Evolutionary conservation across 148 eudicot genomes (phyloP), one percentile per base, ranked within the genome.

Genomic region (Polygonum maritimum): DNA sequence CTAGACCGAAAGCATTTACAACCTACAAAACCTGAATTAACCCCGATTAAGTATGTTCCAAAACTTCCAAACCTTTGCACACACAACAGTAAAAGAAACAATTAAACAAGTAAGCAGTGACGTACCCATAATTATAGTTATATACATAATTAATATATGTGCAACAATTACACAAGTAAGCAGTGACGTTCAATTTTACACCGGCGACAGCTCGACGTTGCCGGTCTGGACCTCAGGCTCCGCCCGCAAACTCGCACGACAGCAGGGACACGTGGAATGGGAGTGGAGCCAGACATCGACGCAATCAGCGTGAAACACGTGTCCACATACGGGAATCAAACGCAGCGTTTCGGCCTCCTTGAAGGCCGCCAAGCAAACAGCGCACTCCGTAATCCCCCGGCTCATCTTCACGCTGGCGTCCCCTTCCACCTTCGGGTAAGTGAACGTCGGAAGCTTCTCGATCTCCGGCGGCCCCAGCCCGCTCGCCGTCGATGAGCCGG

Each of bases 291-390:
- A 88, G 2, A 79, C 83, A 33, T 84, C 91, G 15, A 88, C 85
- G 57, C 91, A 88, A 18, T 86, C 88, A 1, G 86, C 82, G 45
- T 88, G 91, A 48, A 88, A 88, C 48, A 88, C 91, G 69, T 88
- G 91, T 19, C 85, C 87, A 76, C 91, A 88, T 15, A 78, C 78
- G 9, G 89, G 89, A 2, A 88, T 76, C 40, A 84, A 75, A 35
- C 88, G 49, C 33, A 83, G 47, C 10, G 81, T 83, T 5, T 86
- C 88, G 5, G 75, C 82, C 57, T 88, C 89, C 22, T 83, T 81
- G 35, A 84, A 88, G 58, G 81, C 86, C 49, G 81, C 85, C 31
- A 88, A 54, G 73, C 91, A 88, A 14, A 88, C 86, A 2, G 84
- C 89, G 49, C 89, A 86, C 70, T 88, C 89, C 19, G 33, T 0